Percentiles rank a stretch among this genome's conserved stretches.
Conservation (phyloP, 305 asterid genomes). For the Solanum hybrid region DNA sequence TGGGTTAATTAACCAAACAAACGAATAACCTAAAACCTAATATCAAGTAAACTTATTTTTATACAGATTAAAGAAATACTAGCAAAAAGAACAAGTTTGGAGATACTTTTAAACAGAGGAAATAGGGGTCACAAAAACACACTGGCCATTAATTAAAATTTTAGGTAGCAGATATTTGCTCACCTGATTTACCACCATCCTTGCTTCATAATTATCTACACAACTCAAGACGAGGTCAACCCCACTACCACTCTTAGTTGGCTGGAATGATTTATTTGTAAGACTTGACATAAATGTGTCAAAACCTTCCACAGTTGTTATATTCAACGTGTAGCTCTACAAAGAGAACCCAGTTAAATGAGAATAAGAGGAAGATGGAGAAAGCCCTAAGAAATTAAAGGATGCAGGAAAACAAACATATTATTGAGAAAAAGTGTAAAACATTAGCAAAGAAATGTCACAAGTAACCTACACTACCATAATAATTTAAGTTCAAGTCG, state of each 20-base stretch:
- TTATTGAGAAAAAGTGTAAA: not conserved
- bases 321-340: conserved; percentile 94
- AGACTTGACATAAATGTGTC: conserved; percentile 89
- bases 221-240: conserved; percentile 94
- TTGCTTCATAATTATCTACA: conserved; percentile 98
- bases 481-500: not conserved
- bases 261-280: conserved; percentile 53
- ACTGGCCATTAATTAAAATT: not conserved
- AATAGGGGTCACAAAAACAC: conserved; percentile 5
- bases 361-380: not conserved
- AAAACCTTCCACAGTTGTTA: conserved; percentile 93
- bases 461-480: not conserved
- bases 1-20: conserved; percentile 3
- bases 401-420: not conserved
- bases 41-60: not conserved
- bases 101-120: not conserved
- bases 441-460: not conserved
- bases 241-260: conserved; percentile 69
- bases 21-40: not conserved
- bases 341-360: conserved; percentile 18
- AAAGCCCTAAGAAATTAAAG: not conserved
- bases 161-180: conserved; percentile 8
- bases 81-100: not conserved
- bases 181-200: conserved; percentile 99
- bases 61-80: not conserved